Base-by-base conservation (phyloP, 352 stramenopile species). In the Phytopythium oedochilum region DNA sequence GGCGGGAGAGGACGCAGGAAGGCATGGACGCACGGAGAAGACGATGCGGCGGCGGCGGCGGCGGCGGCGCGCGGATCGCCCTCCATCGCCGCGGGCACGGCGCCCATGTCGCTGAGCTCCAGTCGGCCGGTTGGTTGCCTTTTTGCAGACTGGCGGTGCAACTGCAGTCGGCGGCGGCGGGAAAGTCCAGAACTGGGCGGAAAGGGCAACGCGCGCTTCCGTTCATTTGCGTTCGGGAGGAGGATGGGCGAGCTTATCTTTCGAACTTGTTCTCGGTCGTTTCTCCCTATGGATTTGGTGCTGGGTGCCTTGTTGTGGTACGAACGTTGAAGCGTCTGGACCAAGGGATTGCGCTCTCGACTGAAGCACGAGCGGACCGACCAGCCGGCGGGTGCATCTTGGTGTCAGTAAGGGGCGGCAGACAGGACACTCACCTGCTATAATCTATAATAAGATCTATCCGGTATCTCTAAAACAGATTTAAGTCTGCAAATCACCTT, bases 61-160 rank as follows among this genome's bases (percentile, higher is more conserved):
- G n/a, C n/a, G n/a, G n/a, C n/a, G n/a, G n/a, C n/a, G n/a, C n/a
- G n/a, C n/a, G n/a, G n/a, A n/a, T n/a, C n/a, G n/a, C n/a, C n/a
- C n/a, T 44, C 38, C n/a, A 17, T n/a, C 15, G n/a, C n/a, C 10
- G 38, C 38, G 7, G 38, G 38, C 38, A 26, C n/a, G 7, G n/a
- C 38, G 18, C 38, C 38, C 38, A 44, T 44, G 35, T 42, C n/a
- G n/a, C n/a, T n/a, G n/a, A n/a, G n/a, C n/a, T n/a, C n/a, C n/a
- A n/a, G n/a, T n/a, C n/a, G n/a, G n/a, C n/a, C n/a, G n/a, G n/a
- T n/a, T n/a, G n/a, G n/a, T 26, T 44, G 18, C 38, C 7, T 12
- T 44, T 44, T 35, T 35, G n/a, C n/a, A n/a, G n/a, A n/a, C n/a
- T n/a, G n/a, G n/a, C n/a, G 38, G 38, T 44, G 38, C 38, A 26